A percentile compares a stretch with the other conserved stretches of the same genome.
Evolutionary conservation across 164 flowering plant genomes (phyloP).

Genomic region (Nymphaea thermarum): DNA sequence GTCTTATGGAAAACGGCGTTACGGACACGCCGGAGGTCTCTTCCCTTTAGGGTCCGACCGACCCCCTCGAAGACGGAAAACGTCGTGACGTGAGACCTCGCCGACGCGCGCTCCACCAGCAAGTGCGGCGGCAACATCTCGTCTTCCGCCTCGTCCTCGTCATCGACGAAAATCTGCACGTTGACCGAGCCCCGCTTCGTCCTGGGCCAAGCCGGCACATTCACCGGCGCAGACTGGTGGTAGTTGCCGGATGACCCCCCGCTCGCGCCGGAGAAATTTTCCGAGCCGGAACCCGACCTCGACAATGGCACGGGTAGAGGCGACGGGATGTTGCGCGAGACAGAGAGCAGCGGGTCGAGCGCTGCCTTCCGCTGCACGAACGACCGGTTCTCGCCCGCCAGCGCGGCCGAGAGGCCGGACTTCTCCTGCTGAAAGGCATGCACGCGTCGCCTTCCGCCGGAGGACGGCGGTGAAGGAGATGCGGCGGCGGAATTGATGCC

Average conservation of each 20-base stretch:
- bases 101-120: constrained; percentile 19
- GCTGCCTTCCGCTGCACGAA: constrained; percentile 23
- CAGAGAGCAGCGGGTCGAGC: constrained; percentile 9
- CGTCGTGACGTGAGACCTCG: constrained; percentile 28
- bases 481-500: constrained; percentile 1
- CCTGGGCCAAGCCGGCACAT: constrained; percentile 29
- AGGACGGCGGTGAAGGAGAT: constrained; percentile 6
- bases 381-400: constrained; percentile 18
- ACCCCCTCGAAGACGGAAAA: constrained; percentile 55
- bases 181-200: not conserved
- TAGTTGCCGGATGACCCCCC: constrained; percentile 4
- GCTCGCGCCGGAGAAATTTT: constrained; percentile 1
- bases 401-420: constrained; percentile 40
- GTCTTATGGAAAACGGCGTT: constrained; percentile 48
- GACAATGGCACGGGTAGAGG: constrained; percentile 9
- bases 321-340: not conserved
- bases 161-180: constrained; percentile 6
- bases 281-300: constrained; percentile 9
- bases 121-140: constrained; percentile 50
- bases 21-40: constrained; percentile 41
- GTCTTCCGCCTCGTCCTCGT: constrained; percentile 16
- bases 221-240: constrained; percentile 37
- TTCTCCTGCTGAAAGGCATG: constrained; percentile 12
- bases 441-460: not conserved
- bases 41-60: constrained; percentile 58